These are phyloP conservation scores for Lactuca saligna DNA, from an alignment of 129 eudicot genomes.

Conservation along the genomic window DNA sequence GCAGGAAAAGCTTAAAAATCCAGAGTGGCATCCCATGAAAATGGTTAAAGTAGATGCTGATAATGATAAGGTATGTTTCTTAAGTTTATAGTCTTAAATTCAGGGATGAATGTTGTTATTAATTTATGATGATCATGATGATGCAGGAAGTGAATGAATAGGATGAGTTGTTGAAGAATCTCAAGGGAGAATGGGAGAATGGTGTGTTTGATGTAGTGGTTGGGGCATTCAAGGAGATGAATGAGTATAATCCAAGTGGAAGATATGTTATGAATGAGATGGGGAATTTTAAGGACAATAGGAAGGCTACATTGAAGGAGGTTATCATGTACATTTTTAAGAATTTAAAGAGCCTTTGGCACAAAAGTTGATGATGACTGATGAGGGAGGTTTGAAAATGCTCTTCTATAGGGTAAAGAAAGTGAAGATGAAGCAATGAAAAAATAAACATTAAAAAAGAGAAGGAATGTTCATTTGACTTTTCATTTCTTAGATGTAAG, in stretches of 20 bases:
- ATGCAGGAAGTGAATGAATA: constrained; percentile 56
- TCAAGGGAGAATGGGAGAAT: constrained; percentile 55
- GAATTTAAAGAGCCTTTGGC: constrained; percentile 42
- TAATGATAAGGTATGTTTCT: constrained; percentile 35
- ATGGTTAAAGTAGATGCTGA: constrained; percentile 37
- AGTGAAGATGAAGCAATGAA: too few species aligned
- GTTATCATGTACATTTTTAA: constrained; percentile 58
- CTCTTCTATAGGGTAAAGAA: too few species aligned
- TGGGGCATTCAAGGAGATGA: constrained; percentile 51
- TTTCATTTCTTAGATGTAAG: too few species aligned
- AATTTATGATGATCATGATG: neutral
- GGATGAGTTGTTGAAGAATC: constrained; percentile 45
- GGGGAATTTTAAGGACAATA: constrained; percentile 56
- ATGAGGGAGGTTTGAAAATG: constrained; percentile 8
- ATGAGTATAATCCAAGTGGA: constrained; percentile 62
- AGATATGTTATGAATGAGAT: constrained; percentile 50
- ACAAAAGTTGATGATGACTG: constrained; percentile 29
- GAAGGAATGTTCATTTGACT: too few species aligned
- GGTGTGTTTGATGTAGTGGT: constrained; percentile 43
- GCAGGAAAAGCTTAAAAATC: constrained; percentile 72
- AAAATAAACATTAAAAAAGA: too few species aligned
- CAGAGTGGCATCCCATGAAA: constrained; percentile 75
- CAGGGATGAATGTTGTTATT: too few species aligned
- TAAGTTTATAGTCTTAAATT: neutral
- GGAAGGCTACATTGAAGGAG: constrained; percentile 64